phyloP scores from a whole-genome alignment of 495 filamentous ascomycete genomes.

The Xylaria telfairii region DNA sequence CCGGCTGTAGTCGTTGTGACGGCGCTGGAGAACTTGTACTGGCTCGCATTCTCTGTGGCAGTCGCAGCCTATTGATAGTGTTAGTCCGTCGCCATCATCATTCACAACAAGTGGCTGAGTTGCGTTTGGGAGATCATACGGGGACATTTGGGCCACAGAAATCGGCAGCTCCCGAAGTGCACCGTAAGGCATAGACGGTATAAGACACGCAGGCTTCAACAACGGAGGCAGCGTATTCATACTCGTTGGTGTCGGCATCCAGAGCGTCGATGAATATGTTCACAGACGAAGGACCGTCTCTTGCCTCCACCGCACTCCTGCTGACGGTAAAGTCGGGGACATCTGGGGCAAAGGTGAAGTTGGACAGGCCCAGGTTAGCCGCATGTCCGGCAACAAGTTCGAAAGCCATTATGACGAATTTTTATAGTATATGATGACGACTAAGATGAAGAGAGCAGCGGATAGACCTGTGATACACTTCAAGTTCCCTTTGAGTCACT shows the following conservation, averaged over 20 bases:
- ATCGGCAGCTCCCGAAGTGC: neutral
- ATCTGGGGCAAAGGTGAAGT: neutral
- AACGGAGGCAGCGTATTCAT: constrained; percentile 10
- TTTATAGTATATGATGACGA: neutral
- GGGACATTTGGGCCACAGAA: neutral
- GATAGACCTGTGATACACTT: neutral
- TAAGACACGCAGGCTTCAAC: neutral
- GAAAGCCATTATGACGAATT: constrained; percentile 10
- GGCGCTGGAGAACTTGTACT: constrained; percentile 4
- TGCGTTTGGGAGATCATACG: neutral
- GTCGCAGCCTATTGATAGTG: neutral
- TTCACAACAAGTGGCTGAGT: neutral
- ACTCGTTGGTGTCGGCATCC: neutral
- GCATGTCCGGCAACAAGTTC: constrained; percentile 13
- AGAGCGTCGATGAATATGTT: constrained; percentile 13
- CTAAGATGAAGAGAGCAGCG: neutral
- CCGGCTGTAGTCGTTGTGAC: neutral
- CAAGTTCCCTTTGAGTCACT: neutral
- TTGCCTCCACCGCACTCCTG: neutral
- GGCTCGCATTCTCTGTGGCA: constrained; percentile 14
- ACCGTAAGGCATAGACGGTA: constrained; percentile 1
- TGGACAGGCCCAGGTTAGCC: neutral
- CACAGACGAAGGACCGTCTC: constrained; percentile 6
- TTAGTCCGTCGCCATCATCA: neutral
- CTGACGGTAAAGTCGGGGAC: neutral